Base-by-base conservation (phyloP, 177 flowering plant species). In the Vitis hybrid region DNA sequence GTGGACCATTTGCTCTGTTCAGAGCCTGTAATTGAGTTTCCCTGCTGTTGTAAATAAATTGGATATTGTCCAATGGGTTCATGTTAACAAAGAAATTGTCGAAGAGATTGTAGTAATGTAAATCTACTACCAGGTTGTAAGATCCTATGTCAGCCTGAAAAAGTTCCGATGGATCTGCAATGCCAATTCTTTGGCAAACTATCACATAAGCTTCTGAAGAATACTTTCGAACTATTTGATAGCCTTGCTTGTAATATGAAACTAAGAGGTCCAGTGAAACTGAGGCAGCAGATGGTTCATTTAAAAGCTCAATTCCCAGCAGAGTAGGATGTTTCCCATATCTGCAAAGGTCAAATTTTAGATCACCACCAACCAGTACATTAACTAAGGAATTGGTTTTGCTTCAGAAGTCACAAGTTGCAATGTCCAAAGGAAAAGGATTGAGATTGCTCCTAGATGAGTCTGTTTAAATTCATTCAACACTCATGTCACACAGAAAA, bases 71-170 rank as follows among this genome's bases (percentile, higher is more conserved):
- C 50, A 15, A 59, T 15, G 79, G 32, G 61, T 84, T 91, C 89
- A 86, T 67, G 66, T 90, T 88, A 61, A 60, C 68, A 60, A 91
- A 93, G 66, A 70, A 87, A 15, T 71, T 50, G 66, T 91, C 90
- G 65, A 93, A 93, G 34, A 93, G 91, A 78, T 86, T 91, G 80
- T 93, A 93, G 80, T 84, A 93, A 72, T 93, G 98, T 82, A 91
- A 75, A 82, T 93, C 98, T 68, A 93, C 79, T 62, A 91, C 98
- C 19, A 87, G n/a, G 68, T 91, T 90, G 71, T 81, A 74, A 45
- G 73, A 70, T 11, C 95, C 92, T 68, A 93, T 74, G 73, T 85
- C 85, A 51, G 91, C 89, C 67, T 83, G 86, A 75, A 83, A 89
- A 67, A 93, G 92, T 76, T 91, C 97, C 68, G 87, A 17, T 10